Conservation (phyloP, 1,284 basidiomycete species). For the Melanopsichium pennsylvanicum region DNA sequence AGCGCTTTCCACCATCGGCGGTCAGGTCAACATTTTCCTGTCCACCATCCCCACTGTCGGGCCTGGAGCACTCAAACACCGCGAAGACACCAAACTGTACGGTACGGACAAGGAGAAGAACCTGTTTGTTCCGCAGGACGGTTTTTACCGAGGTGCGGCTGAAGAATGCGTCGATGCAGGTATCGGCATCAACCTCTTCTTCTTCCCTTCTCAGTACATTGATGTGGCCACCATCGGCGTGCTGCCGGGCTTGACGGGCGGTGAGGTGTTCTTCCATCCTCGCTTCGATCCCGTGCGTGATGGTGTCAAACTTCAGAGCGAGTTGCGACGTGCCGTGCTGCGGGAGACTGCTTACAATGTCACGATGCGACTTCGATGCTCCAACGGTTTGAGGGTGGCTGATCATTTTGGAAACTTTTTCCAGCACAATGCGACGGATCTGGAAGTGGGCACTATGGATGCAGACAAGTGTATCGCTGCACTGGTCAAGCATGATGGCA, state of each 20-base stretch:
- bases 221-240: constrained; percentile 83
- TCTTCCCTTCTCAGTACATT: constrained; percentile 82
- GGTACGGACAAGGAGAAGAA: constrained; percentile 88
- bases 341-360: constrained; percentile 84
- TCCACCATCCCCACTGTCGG: constrained; percentile 81
- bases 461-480: constrained; percentile 82
- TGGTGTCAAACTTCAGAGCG: constrained; percentile 74
- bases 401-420: constrained; percentile 84
- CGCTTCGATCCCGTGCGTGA: constrained; percentile 81
- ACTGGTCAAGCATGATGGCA: constrained; percentile 72
- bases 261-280: constrained; percentile 91
- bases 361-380: constrained; percentile 83
- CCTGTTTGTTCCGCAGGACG: constrained; percentile 79
- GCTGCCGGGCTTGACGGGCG: constrained; percentile 82
- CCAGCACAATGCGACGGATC: constrained; percentile 77
- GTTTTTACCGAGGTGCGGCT: constrained; percentile 81
- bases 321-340: constrained; percentile 76
- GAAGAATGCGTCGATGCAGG: constrained; percentile 89
- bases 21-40: constrained; percentile 85
- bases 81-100: constrained; percentile 77
- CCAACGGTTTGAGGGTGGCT: constrained; percentile 79
- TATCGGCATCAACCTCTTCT: constrained; percentile 87
- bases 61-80: constrained; percentile 73
- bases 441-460: constrained; percentile 82
- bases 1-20: constrained; percentile 80